A percentile compares a stretch with the other conserved stretches of the same genome.
Conservation (phyloP, 805 yeast genomes). For the Middelhovenomyces tepae region DNA sequence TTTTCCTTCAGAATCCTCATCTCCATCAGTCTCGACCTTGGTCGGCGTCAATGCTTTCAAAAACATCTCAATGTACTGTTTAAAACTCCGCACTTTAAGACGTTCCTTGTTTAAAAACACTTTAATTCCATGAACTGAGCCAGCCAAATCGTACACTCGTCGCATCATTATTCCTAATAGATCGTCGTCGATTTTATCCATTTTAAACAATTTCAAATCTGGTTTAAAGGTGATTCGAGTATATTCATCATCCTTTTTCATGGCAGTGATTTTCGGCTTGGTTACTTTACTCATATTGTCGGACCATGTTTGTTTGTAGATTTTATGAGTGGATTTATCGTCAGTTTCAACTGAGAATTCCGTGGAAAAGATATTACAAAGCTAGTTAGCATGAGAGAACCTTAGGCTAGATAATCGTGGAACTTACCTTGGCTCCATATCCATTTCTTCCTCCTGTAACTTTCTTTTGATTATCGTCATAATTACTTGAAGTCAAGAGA, state of each 20-base stretch:
- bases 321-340: conserved; percentile 51
- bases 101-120: conserved; percentile 71
- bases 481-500: conserved; percentile 87
- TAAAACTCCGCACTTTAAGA: conserved; percentile 65
- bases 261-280: conserved; percentile 60
- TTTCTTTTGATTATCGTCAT: conserved; percentile 89
- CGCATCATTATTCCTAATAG: conserved; percentile 76
- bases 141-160: conserved; percentile 93
- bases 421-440: conserved; percentile 73
- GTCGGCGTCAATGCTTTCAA: conserved; percentile 57
- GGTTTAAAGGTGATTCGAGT: conserved; percentile 86
- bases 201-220: conserved; percentile 72
- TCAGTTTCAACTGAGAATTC: conserved; percentile 85
- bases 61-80: conserved; percentile 81
- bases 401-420: neutral
- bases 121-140: conserved; percentile 76
- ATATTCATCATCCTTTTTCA: conserved; percentile 54
- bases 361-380: conserved; percentile 92
- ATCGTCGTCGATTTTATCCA: conserved; percentile 79
- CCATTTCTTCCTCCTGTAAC: conserved; percentile 99
- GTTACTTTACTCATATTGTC: conserved; percentile 74
- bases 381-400: conserved; percentile 12
- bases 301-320: conserved; percentile 78
- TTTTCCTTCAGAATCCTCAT: conserved; percentile 10
- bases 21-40: conserved; percentile 29